These are phyloP conservation scores for Beauveria pseudobassiana DNA, from an alignment of 2,329 filamentous ascomycete genomes.

Conservation along the genomic window DNA sequence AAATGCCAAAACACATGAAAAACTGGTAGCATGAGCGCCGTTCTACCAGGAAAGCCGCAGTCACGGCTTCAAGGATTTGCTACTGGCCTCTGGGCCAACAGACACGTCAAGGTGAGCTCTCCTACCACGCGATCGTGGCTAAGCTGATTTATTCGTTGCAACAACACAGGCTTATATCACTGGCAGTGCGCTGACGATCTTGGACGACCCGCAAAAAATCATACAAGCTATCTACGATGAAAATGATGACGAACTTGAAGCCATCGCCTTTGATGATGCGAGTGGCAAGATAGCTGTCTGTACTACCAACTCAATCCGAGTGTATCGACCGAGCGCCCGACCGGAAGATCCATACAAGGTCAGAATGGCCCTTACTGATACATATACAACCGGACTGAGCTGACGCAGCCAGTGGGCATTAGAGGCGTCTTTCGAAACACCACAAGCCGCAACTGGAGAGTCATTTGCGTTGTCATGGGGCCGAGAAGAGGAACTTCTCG, in stretches of 20 bases:
- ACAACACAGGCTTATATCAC: conserved; percentile 71
- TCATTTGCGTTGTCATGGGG: conserved; percentile 71
- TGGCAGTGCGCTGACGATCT: conserved; percentile 78
- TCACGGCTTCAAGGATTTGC: conserved; percentile 70
- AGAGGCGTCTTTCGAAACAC: conserved; percentile 51
- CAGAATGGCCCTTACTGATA: conserved; percentile 18
- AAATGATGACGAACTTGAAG: conserved; percentile 59
- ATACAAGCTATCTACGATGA: conserved; percentile 90
- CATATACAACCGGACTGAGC: conserved; percentile 16
- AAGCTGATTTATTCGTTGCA: conserved; percentile 3
- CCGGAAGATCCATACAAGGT: conserved; percentile 70
- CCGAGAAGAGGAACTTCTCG: conserved; percentile 71
- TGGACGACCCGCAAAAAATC: conserved; percentile 65
- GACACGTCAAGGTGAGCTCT: conserved; percentile 61
- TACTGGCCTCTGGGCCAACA: conserved; percentile 64
- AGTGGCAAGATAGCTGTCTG: conserved; percentile 81
- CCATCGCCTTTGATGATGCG: conserved; percentile 71
- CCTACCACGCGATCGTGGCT: conserved; percentile 10
- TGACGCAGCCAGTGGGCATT: conserved; percentile 46
- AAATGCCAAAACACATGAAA: neutral
- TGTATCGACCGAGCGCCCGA: conserved; percentile 70
- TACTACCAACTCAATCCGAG: conserved; percentile 56
- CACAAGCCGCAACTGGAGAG: conserved; percentile 25
- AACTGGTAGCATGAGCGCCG: conserved; percentile 60
- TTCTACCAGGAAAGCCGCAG: conserved; percentile 73